These are phyloP conservation scores for Pleurotus salmoneostramineus DNA, from an alignment of 768 basidiomycete species.

Conservation along the genomic window DNA sequence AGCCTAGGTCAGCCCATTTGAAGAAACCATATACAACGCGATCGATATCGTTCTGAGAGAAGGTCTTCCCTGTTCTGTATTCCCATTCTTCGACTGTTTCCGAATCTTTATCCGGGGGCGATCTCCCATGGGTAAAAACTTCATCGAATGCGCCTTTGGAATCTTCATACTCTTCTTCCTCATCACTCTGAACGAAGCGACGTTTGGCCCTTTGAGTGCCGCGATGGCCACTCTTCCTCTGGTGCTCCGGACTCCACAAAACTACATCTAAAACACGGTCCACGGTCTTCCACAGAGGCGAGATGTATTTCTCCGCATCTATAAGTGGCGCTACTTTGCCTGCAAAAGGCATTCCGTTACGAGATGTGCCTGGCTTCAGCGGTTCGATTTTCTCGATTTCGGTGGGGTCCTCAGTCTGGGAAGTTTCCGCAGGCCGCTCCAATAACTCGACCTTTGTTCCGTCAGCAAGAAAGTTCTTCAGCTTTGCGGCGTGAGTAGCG, in stretches of 20 bases:
- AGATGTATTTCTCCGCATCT: conserved; percentile 74
- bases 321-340: conserved; percentile 39
- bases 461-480: conserved; percentile 71
- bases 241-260: conserved; percentile 47
- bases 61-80: conserved; percentile 28
- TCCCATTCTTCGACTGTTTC: conserved; percentile 68
- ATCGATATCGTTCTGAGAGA: conserved; percentile 48
- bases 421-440: conserved; percentile 28
- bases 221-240: conserved; percentile 16
- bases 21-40: conserved; percentile 79
- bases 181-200: conserved; percentile 22
- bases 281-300: conserved; percentile 80
- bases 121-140: conserved; percentile 56
- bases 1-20: conserved; percentile 94
- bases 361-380: no score
- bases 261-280: conserved; percentile 86
- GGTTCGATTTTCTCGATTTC: conserved; percentile 16
- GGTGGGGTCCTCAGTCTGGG: conserved; percentile 13
- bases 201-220: conserved; percentile 16
- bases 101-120: conserved; percentile 50
- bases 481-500: conserved; percentile 56
- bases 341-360: conserved; percentile 23
- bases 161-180: conserved; percentile 23
- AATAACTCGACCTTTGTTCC: conserved; percentile 71
- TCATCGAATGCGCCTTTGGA: conserved; percentile 28